These are phyloP conservation scores for Cryptococcus depauperatus DNA, from an alignment of 1,284 basidiomycete genomes.

Conservation along the genomic window DNA sequence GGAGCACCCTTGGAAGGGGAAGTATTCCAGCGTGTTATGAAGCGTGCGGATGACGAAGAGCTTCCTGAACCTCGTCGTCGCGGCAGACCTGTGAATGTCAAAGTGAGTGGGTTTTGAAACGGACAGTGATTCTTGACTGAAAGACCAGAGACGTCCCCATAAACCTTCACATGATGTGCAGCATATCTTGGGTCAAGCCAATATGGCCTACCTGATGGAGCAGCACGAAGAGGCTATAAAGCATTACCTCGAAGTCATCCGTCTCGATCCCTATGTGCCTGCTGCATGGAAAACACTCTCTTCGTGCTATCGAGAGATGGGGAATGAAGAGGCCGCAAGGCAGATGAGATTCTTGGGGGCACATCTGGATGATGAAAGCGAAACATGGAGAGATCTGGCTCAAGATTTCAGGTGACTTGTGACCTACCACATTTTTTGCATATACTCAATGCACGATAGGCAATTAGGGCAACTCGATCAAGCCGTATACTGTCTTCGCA, in stretches of 20 bases:
- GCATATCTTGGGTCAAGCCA: conserved; percentile 73
- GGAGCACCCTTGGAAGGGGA: conserved; percentile 10
- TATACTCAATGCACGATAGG: conserved; percentile 4
- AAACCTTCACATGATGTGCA: conserved; percentile 73
- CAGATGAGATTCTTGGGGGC: conserved; percentile 84
- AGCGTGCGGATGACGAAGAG: conserved; percentile 16
- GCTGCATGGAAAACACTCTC: conserved; percentile 81
- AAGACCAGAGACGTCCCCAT: conserved; percentile 52
- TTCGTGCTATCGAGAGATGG: conserved; percentile 63
- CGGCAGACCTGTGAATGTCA: not conserved
- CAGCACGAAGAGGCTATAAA: conserved; percentile 63
- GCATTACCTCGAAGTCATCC: conserved; percentile 82
- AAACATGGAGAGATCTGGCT: conserved; percentile 80
- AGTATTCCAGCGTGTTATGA: conserved; percentile 23
- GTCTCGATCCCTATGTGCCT: conserved; percentile 78
- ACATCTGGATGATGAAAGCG: conserved; percentile 71
- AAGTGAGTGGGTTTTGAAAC: conserved; percentile 21
- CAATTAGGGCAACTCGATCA: conserved; percentile 51
- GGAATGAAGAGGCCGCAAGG: conserved; percentile 62
- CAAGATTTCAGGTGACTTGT: conserved; percentile 57
- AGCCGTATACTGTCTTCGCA: conserved; percentile 83
- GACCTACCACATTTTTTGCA: not conserved
- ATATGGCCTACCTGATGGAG: conserved; percentile 66
- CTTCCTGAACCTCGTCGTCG: conserved; percentile 14
- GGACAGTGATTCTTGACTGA: no score